Base-by-base conservation (phyloP, 805 yeast genomes). In the Wickerhamiella musiphila region DNA sequence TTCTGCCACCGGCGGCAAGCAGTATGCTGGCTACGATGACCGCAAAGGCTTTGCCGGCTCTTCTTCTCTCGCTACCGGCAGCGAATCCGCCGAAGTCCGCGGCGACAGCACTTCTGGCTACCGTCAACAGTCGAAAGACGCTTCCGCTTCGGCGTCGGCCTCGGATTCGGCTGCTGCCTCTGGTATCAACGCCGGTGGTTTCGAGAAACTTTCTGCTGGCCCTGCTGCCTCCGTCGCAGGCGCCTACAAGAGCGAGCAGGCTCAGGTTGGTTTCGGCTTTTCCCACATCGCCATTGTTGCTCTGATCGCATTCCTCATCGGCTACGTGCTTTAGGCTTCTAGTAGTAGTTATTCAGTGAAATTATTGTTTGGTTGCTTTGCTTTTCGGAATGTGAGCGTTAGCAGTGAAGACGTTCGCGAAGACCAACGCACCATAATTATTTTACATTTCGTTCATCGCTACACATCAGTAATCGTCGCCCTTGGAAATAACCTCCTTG, bases 401-500 rank as follows among this genome's bases (percentile, higher is more conserved):
- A 19, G 9, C 6, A 19, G 21, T 9, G 9, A 19, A 6, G 9
- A 19, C 9, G 21, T 19, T 7, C 9, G 9, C 9, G 9, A 6
- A 7, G 21, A 19, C 9, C 21, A 19, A 19, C 21, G 21, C 6
- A 19, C 21, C 6, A 19, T 6, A 7, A 9, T 19, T 19, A 19
- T 19, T 6, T 7, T 6, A 19, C 9, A 19, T 9, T 19, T 19
- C 9, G 6, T 7, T 6, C 9, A 9, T 6, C 6, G 21, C 6
- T 19, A 19, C 5, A 38, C 22, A 18, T 28, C 56, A 86, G 52
- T 73, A 90, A 56, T 90, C 99, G 28, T 82, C 94, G 31, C 99
- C 98, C 44, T 86, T 69, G 10, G 94, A 79, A 14, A 90, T 83
- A 28, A 90, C 86, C 57, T 90, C 99, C 61, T 86, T 90, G 56